Base-by-base conservation (phyloP, 2,329 filamentous ascomycete species). In the Trichoderma breve region DNA sequence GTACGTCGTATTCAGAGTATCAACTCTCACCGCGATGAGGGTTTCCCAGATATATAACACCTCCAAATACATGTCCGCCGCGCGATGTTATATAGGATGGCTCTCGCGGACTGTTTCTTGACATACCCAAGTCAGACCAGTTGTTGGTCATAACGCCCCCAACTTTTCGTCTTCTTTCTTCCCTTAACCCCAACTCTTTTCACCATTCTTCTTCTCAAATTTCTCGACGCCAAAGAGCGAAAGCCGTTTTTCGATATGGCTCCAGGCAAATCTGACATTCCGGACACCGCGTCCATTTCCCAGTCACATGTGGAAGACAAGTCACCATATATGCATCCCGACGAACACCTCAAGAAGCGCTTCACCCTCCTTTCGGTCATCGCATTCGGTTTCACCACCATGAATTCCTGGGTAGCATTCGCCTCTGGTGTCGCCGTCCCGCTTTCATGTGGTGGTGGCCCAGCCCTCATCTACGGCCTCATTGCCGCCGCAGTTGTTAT, bases 371-470 rank as follows among this genome's bases (percentile, higher is more conserved):
- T 77, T 3, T 77, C 76, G 7, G 76, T 77, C 51, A 73, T 77
- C 26, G 76, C 76, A 2, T 77, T 77, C 30, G 76, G 75, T 0
- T 77, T 77, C 26, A 77, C 76, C 3, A 77, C 76, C 6, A 77
- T 75, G 18, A 77, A 77, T 26, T 77, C 76, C 0, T 77, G 76
- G 76, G 74, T 76, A 28, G 76, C 76, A 6, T 77, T 77, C 66
- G 76, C 73, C 5, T 77, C 76, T 6, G 76, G 76, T 1, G 69
- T 77, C 6, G 75, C 76, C 0, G 75, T 77, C 4, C 76, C 76
- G 5, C 61, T 77, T 14, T 74, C 76, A 3, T 77, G 75, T 21
- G 76, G 76, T 3, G 76, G 72, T n/a, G 76, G 75, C 6, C 76
- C 76, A 8, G 76, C 73, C 1, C 71, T 77, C 30, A 77, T 77